These are phyloP conservation scores for Saposhnikovia divaricata DNA, from an alignment of 129 eudicot genomes.

Conservation along the genomic window DNA sequence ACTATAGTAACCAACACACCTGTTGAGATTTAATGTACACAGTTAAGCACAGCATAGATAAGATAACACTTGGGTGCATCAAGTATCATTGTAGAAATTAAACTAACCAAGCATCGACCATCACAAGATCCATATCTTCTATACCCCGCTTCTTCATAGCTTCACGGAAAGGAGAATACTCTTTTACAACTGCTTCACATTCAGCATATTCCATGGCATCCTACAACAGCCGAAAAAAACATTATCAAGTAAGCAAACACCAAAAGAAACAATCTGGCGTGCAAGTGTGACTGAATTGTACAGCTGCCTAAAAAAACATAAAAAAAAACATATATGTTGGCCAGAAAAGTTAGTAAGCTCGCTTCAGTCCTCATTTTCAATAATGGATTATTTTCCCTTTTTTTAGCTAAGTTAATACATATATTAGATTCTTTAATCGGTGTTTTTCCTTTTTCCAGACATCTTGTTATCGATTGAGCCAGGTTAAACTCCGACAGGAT, in stretches of 20 bases:
- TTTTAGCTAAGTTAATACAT: no score
- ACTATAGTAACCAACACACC: conserved; percentile 91
- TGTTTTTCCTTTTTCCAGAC: neutral
- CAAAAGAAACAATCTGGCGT: neutral
- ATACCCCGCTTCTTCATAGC: conserved; percentile 98
- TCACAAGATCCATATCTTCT: conserved; percentile 89
- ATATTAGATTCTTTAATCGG: neutral
- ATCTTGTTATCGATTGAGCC: neutral
- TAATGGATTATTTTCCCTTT: neutral
- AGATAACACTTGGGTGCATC: neutral
- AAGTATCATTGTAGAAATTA: neutral
- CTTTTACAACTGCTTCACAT: conserved; percentile 92
- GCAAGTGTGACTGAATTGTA: conserved; percentile 6
- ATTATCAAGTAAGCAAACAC: conserved; percentile 6
- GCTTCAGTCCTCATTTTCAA: neutral
- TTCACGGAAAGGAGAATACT: conserved; percentile 71
- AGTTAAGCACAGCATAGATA: neutral
- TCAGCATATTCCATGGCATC: conserved; percentile 96
- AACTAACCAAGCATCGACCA: conserved; percentile 96
- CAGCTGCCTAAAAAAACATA: neutral
- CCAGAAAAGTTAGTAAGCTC: neutral
- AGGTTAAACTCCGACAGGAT: neutral
- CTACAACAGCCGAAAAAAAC: conserved; percentile 24
- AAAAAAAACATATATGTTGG: neutral
- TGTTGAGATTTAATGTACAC: conserved; percentile 17